These are phyloP conservation scores for Buddleja alternifolia DNA, from an alignment of 257 asterid genomes.

Conservation along the genomic window DNA sequence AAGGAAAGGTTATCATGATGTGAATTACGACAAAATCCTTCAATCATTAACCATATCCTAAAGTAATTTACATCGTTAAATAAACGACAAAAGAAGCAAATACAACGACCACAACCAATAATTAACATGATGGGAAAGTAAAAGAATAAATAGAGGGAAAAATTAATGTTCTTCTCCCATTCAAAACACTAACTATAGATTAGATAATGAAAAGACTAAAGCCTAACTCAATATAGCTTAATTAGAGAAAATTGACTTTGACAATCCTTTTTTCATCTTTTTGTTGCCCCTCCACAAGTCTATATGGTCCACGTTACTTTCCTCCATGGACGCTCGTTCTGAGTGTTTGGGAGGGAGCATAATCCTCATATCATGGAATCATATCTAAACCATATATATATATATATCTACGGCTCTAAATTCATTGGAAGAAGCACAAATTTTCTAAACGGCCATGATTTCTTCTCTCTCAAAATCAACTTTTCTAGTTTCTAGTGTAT, in stretches of 20 bases:
- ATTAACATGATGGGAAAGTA: conserved; percentile 6
- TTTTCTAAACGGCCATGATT: not conserved
- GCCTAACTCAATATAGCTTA: conserved; percentile 36
- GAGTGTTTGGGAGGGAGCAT: conserved; percentile 33
- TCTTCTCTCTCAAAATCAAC: conserved; percentile 30
- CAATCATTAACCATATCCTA: not conserved
- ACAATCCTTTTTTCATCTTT: conserved; percentile 44
- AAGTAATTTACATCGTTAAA: conserved; percentile 36
- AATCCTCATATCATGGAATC: conserved; percentile 41
- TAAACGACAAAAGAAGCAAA: conserved; percentile 23
- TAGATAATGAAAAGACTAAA: conserved; percentile 25
- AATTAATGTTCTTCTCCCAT: conserved; percentile 13
- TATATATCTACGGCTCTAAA: conserved; percentile 40
- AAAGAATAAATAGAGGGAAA: not conserved
- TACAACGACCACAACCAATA: conserved; percentile 24
- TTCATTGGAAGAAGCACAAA: conserved; percentile 23
- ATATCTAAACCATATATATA: conserved; percentile 26
- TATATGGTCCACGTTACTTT: conserved; percentile 28
- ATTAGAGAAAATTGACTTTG: conserved; percentile 22
- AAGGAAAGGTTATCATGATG: not conserved
- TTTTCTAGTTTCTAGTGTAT: conserved; percentile 7
- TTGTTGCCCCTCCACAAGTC: conserved; percentile 39
- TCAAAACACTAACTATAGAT: conserved; percentile 17
- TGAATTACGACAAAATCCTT: conserved; percentile 18
- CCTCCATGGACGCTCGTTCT: conserved; percentile 36